Evolutionary conservation across 495 filamentous ascomycete species (phyloP).

Genomic region (Daldinia vernicosa): DNA sequence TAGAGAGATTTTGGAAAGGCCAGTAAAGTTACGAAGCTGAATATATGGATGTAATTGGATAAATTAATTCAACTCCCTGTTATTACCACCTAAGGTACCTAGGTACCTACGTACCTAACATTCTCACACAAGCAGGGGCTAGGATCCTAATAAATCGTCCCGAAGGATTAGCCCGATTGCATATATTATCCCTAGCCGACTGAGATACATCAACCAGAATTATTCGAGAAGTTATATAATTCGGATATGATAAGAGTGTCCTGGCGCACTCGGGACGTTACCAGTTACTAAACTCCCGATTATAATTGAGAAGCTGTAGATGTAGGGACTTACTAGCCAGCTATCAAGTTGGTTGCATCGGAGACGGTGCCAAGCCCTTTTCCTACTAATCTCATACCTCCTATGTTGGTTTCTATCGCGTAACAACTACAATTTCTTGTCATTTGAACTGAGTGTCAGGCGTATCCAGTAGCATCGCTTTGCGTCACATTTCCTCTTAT

Average conservation of each 20-base stretch:
- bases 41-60: too few species aligned
- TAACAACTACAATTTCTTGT: slow-evolving; percentile 16
- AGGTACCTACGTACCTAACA: too few species aligned
- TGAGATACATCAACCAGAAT: not conserved
- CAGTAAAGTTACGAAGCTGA: too few species aligned
- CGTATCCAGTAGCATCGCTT: not conserved
- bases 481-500: slow-evolving; percentile 21
- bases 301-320: slow-evolving; percentile 8
- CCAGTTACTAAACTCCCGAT: not conserved
- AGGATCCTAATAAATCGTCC: slow-evolving; percentile 20
- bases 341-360: slow-evolving; percentile 1
- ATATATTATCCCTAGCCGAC: not conserved
- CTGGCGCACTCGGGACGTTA: not conserved
- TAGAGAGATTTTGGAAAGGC: too few species aligned
- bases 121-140: slow-evolving; percentile 20
- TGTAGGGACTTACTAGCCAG: slow-evolving; percentile 23
- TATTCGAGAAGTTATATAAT: not conserved
- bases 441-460: not conserved
- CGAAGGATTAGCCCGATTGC: slow-evolving; percentile 26
- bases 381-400: slow-evolving; percentile 15
- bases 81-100: too few species aligned
- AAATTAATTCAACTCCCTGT: too few species aligned
- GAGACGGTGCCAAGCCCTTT: not conserved
- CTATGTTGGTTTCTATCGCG: slow-evolving; percentile 26
- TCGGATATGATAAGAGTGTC: not conserved